These are phyloP conservation scores for Cordyceps militaris DNA, from an alignment of 2,329 filamentous ascomycete species.

Conservation along the genomic window DNA sequence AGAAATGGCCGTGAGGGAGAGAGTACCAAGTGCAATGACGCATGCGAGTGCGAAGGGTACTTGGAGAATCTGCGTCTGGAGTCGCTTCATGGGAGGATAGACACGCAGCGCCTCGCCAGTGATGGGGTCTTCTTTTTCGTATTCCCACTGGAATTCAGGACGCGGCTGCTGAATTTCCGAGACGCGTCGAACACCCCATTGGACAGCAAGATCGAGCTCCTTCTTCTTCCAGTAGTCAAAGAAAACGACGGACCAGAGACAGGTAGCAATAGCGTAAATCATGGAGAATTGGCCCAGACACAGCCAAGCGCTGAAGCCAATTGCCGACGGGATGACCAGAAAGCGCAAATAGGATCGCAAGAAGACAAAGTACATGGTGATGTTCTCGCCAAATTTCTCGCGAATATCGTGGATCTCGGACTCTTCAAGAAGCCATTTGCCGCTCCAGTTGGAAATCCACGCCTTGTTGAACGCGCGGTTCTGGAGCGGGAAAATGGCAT, in stretches of 20 bases:
- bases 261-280: slow-evolving; percentile 69
- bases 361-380: slow-evolving; percentile 95
- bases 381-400: slow-evolving; percentile 70
- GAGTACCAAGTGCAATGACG: slow-evolving; percentile 61
- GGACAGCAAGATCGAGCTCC: slow-evolving; percentile 75
- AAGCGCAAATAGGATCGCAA: slow-evolving; percentile 86
- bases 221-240: slow-evolving; percentile 96
- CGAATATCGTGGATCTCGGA: slow-evolving; percentile 67
- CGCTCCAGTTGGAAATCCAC: slow-evolving; percentile 70
- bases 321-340: slow-evolving; percentile 70
- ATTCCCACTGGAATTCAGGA: slow-evolving; percentile 72
- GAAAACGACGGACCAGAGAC: slow-evolving; percentile 82
- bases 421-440: slow-evolving; percentile 59
- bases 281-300: slow-evolving; percentile 80
- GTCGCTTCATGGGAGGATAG: slow-evolving; percentile 68
- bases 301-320: slow-evolving; percentile 72
- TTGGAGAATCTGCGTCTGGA: slow-evolving; percentile 71
- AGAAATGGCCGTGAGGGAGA: slow-evolving; percentile 82
- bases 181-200: slow-evolving; percentile 84
- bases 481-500: slow-evolving; percentile 72
- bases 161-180: slow-evolving; percentile 73
- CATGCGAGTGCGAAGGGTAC: slow-evolving; percentile 78
- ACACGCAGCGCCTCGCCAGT: slow-evolving; percentile 72
- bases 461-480: slow-evolving; percentile 67
- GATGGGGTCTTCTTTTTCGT: slow-evolving; percentile 67